These are phyloP conservation scores for Crucihimalaya himalaica DNA, from an alignment of 345 rosid genomes.

Conservation along the genomic window DNA sequence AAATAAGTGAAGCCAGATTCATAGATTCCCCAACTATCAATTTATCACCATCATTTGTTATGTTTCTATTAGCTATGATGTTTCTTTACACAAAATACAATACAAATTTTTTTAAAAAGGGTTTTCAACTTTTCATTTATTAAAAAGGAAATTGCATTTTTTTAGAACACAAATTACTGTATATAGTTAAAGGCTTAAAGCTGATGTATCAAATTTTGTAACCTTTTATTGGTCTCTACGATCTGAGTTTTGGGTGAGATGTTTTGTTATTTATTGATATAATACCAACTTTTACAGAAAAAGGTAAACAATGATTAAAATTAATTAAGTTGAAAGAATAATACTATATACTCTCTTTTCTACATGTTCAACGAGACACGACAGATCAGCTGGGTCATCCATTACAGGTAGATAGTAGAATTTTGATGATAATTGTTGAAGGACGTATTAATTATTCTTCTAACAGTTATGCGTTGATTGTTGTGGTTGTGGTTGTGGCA, in stretches of 20 bases:
- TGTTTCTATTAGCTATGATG: not conserved
- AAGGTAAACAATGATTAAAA: not conserved
- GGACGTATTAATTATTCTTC: not conserved
- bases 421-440: not conserved
- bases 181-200: not conserved
- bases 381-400: not conserved
- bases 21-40: not conserved
- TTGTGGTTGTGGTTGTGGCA: conserved; percentile 4
- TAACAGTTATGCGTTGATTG: conserved; percentile 11
- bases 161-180: not conserved
- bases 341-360: not conserved
- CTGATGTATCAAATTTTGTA: not conserved
- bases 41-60: not conserved
- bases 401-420: conserved; percentile 6
- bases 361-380: conserved; percentile 17
- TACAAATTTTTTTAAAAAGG: too few relatives aligned
- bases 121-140: too few relatives aligned
- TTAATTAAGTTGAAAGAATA: not conserved
- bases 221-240: not conserved
- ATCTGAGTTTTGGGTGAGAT: not conserved
- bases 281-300: not conserved
- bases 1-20: not conserved
- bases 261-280: not conserved
- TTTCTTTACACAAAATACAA: not conserved
- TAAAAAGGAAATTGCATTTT: not conserved